Evolutionary conservation across 768 basidiomycete species (phyloP).

Genomic region (Vararia minispora): DNA sequence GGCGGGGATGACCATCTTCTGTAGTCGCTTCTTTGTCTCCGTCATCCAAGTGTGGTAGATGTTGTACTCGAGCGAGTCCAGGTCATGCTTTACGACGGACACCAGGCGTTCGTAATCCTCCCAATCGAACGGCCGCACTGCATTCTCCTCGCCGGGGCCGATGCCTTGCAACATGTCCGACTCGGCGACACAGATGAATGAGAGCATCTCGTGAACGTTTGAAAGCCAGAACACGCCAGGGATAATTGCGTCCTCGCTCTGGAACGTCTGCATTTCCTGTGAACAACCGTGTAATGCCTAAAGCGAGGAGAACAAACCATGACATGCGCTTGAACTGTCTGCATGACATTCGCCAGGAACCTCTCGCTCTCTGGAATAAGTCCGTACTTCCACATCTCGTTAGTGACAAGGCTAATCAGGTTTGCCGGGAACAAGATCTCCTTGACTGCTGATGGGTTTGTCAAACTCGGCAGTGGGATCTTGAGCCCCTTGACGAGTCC

Average conservation of each 20-base stretch:
- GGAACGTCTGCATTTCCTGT: conserved; percentile 52
- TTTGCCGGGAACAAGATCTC: conserved; percentile 99
- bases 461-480: conserved; percentile 83
- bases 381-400: conserved; percentile 99
- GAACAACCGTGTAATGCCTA: conserved; percentile 5
- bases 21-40: conserved; percentile 90
- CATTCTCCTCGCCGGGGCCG: conserved; percentile 88
- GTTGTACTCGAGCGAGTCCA: conserved; percentile 98
- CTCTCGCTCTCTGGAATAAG: conserved; percentile 94
- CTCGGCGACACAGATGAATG: conserved; percentile 98
- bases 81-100: conserved; percentile 96
- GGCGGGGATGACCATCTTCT: conserved; percentile 99
- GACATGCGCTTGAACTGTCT: conserved; percentile 91
- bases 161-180: conserved; percentile 98
- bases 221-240: conserved; percentile 99
- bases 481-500: conserved; percentile 87
- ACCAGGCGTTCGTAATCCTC: conserved; percentile 93
- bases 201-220: conserved; percentile 98
- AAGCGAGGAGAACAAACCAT: conserved; percentile 57
- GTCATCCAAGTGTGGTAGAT: conserved; percentile 99
- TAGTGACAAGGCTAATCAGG: conserved; percentile 94
- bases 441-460: conserved; percentile 88
- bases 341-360: conserved; percentile 98
- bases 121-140: conserved; percentile 92
- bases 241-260: conserved; percentile 87